Conservation (phyloP, 371 early-diverging fungal genomes). For the Conidiobolus coronatus region DNA sequence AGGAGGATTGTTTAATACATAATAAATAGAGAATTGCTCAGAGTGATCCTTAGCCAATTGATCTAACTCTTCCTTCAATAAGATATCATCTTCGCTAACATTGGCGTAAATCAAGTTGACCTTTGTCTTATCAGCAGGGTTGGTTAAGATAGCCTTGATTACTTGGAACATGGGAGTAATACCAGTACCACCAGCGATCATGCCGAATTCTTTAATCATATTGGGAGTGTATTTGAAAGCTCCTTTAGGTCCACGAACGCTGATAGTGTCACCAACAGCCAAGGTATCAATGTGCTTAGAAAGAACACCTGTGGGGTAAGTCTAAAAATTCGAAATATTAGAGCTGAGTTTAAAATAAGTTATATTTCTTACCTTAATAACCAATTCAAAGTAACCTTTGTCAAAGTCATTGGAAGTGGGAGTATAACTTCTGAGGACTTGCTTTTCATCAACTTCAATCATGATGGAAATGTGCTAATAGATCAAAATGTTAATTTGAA, state of each 20-base stretch:
- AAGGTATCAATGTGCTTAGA: conserved; percentile 54
- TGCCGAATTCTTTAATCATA: conserved; percentile 54
- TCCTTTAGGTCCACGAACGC: conserved; percentile 79
- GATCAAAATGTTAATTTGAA: neutral
- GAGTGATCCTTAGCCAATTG: conserved; percentile 36
- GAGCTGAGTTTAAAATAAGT: neutral
- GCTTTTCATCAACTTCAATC: conserved; percentile 68
- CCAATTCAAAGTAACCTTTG: conserved; percentile 67
- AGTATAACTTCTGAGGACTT: conserved; percentile 76
- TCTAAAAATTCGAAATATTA: conserved; percentile 11
- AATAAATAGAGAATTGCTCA: conserved; percentile 56
- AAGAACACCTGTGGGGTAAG: conserved; percentile 67
- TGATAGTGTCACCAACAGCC: conserved; percentile 55
- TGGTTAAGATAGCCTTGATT: conserved; percentile 53
- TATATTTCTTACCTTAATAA: conserved; percentile 53
- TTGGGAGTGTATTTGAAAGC: conserved; percentile 70
- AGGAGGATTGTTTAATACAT: conserved; percentile 61
- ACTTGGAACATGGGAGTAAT: conserved; percentile 90
- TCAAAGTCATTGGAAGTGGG: conserved; percentile 71
- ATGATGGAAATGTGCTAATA: conserved; percentile 65
- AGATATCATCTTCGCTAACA: conserved; percentile 68
- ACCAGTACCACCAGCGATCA: conserved; percentile 88
- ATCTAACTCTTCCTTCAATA: conserved; percentile 67
- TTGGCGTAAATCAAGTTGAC: conserved; percentile 81
- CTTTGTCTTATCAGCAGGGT: conserved; percentile 64